Percentiles rank a stretch among this genome's conserved stretches.
These are phyloP conservation scores for Neobulgaria alba DNA, from an alignment of 2,329 filamentous ascomycete genomes.

Conservation along the genomic window DNA sequence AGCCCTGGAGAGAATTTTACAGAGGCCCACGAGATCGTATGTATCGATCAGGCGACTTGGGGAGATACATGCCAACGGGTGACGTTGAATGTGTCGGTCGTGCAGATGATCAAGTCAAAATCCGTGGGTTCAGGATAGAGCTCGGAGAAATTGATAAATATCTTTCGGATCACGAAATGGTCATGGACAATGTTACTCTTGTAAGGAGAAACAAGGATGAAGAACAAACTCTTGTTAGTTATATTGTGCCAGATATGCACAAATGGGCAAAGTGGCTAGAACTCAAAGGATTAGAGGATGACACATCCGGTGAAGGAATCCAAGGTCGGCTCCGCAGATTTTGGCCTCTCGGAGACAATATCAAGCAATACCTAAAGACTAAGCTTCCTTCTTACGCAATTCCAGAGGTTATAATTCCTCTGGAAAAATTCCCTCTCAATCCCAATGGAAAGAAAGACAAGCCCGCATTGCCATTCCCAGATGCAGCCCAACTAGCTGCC, in stretches of 20 bases:
- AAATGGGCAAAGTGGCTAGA: constrained; percentile 65
- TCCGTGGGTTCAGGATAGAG: constrained; percentile 92
- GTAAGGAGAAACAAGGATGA: constrained; percentile 77
- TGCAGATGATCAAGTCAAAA: constrained; percentile 86
- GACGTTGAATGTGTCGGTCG: constrained; percentile 73
- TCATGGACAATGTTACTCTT: constrained; percentile 80
- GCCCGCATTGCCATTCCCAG: constrained; percentile 71
- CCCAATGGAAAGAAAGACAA: constrained; percentile 82
- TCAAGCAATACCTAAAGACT: constrained; percentile 59
- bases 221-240: constrained; percentile 79
- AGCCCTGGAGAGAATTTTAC: constrained; percentile 73
- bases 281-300: constrained; percentile 45
- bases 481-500: constrained; percentile 56
- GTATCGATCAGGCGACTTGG: constrained; percentile 83
- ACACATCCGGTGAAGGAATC: constrained; percentile 32
- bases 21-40: constrained; percentile 76
- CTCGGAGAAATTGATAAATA: constrained; percentile 87
- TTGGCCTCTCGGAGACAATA: constrained; percentile 41
- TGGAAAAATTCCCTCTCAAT: constrained; percentile 68
- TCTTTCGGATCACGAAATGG: constrained; percentile 62
- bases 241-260: constrained; percentile 74
- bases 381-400: constrained; percentile 69
- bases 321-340: constrained; percentile 24
- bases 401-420: constrained; percentile 63
- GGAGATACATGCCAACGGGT: constrained; percentile 58